phyloP scores from a whole-genome alignment of 805 yeast genomes.

The Suhomyces tanzawaensis region DNA sequence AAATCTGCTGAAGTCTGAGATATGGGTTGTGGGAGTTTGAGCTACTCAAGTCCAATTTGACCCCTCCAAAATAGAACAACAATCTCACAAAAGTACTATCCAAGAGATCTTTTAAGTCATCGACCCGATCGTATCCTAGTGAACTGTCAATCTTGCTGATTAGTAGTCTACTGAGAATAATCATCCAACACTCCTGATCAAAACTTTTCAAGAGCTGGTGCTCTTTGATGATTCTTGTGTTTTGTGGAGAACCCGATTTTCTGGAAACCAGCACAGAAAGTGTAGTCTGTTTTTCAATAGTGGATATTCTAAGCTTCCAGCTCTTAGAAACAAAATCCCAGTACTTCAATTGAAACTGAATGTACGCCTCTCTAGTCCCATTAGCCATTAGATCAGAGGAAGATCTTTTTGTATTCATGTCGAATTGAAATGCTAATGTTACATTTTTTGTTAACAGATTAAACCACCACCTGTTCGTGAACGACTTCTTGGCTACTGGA shows the following conservation, averaged over 20 bases:
- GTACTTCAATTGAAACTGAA: conserved; percentile 34
- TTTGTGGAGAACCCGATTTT: conserved; percentile 12
- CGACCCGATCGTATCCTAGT: conserved; percentile 33
- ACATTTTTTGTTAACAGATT: conserved; percentile 20
- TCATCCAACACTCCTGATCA: conserved; percentile 31
- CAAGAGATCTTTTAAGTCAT: conserved; percentile 21
- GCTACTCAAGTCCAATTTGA: conserved; percentile 9
- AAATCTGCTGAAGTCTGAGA: conserved; percentile 12
- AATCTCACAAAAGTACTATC: conserved; percentile 28
- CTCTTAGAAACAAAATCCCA: conserved; percentile 19
- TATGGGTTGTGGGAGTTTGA: conserved; percentile 22
- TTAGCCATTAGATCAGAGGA: conserved; percentile 15
- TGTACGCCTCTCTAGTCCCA: conserved; percentile 21
- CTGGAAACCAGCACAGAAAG: conserved; percentile 13
- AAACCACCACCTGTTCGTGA: conserved; percentile 40
- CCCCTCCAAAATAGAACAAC: conserved; percentile 28
- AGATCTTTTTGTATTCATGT: conserved; percentile 28
- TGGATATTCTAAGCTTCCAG: conserved; percentile 31
- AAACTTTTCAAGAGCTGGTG: conserved; percentile 27
- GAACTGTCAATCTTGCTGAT: conserved; percentile 34
- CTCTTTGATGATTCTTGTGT: conserved; percentile 25
- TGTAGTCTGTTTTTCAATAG: conserved; percentile 29
- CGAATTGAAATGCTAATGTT: conserved; percentile 31
- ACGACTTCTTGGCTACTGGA: conserved; percentile 26
- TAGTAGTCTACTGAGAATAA: conserved; percentile 29